Evolutionary conservation across 78 protist genomes (phyloP), one percentile per base, ranked within the genome.

Genomic region (Diacronema lutheri): DNA sequence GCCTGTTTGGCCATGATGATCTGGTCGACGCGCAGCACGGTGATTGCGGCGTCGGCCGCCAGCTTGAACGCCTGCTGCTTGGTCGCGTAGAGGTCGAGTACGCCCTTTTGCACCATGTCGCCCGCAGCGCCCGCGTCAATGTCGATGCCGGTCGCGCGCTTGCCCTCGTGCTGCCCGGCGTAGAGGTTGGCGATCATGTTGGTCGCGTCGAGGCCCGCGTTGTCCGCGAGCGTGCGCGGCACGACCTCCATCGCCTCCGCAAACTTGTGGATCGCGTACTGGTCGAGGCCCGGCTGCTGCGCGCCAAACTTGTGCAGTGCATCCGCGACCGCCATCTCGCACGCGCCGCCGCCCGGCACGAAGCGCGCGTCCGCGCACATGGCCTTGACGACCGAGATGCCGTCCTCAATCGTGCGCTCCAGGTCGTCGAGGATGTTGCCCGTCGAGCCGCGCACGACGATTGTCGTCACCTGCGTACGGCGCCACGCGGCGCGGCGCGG

Each of bases 281-380:
- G 99, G 41, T 88, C 88, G 61, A 88, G 81, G 29, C 91, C 91
- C 6, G 86, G 85, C 31, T 66, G 66, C 74, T 46, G 35, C 56
- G 29, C 87, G 55, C 58, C 91, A 26, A n/a, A 44, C 65, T n/a
- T 9, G 37, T 0, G 72, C 31, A 94, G 41, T 56, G 35, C 66
- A 7, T 87, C 55, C 21, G 98, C 93, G 10, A 95, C 89, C 90
- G 86, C 97, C 37, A 96, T 88, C 79, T 98, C 99, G 29, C 84
- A 44, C 26, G 99, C 99, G 69, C 99, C 99, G 41, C 97, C 99
- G 65, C 99, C 99, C 31, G 99, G 92, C 19, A 97, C 81, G 65
- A 96, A 89, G 31, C 97, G 83, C 50, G 88, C 90, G 88, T 97
- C 98, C 87, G 81, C 81, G n/a, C 89, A 81, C 71, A 89, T 68